These are phyloP conservation scores for Scutellaria barbata DNA, from an alignment of 257 asterid genomes.

Conservation along the genomic window DNA sequence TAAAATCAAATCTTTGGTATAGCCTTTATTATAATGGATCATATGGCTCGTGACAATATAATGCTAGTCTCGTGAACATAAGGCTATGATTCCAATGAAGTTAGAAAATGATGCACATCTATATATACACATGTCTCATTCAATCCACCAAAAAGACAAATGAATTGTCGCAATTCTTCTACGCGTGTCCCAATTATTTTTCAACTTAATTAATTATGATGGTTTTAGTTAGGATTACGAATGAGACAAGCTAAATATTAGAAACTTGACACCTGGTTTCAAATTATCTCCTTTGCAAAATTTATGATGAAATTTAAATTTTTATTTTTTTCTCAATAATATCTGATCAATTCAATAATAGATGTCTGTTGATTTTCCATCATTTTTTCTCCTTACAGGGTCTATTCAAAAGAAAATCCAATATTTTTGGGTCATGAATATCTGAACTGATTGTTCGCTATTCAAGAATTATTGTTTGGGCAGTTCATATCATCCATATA, in stretches of 20 bases:
- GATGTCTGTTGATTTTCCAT: too few relatives aligned
- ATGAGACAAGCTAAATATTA: conserved; percentile 2
- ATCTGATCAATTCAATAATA: too few relatives aligned
- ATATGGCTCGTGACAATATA: not conserved
- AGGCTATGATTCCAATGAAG: not conserved
- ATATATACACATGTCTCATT: conserved; percentile 18
- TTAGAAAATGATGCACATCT: conserved; percentile 18
- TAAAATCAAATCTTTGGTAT: too few relatives aligned
- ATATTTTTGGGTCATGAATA: too few relatives aligned
- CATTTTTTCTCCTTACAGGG: too few relatives aligned
- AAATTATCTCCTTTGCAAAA: not conserved
- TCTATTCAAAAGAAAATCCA: too few relatives aligned
- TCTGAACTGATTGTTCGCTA: too few relatives aligned
- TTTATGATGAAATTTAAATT: not conserved
- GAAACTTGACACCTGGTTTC: conserved; percentile 19
- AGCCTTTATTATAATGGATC: not conserved
- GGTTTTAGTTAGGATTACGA: conserved; percentile 8
- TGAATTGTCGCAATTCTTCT: not conserved
- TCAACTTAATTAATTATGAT: not conserved
- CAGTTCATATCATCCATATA: too few relatives aligned
- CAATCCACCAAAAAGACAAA: not conserved
- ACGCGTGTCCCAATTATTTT: conserved; percentile 15
- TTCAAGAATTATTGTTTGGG: too few relatives aligned
- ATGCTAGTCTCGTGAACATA: not conserved
- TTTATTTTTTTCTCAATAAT: too few relatives aligned